phyloP scores from a whole-genome alignment of 129 eudicot genomes.

The Oenanthe sinensis region DNA sequence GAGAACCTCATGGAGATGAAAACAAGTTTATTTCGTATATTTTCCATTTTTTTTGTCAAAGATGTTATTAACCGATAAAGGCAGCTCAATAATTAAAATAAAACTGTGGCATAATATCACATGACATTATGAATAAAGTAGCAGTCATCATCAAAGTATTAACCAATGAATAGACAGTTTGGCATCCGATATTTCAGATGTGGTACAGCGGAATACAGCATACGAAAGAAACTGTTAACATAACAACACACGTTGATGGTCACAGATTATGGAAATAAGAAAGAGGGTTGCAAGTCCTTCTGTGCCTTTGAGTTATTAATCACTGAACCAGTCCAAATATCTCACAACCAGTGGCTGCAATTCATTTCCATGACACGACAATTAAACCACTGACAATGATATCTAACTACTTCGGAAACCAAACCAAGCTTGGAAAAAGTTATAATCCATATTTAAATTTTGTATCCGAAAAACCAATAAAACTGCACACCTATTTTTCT shows the following conservation, averaged over 20 bases:
- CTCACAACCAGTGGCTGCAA: neutral
- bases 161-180: neutral
- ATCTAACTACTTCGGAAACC: neutral
- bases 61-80: neutral
- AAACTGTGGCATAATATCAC: neutral
- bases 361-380: neutral
- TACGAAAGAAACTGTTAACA: neutral
- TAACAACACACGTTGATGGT: neutral
- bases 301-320: neutral
- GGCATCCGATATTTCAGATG: neutral
- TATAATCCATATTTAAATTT: neutral
- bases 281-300: neutral
- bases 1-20: neutral
- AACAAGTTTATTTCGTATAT: neutral
- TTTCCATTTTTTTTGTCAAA: neutral
- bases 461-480: neutral
- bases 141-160: neutral
- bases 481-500: neutral
- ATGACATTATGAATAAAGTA: neutral
- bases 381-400: neutral
- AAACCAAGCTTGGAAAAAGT: neutral
- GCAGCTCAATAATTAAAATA: neutral
- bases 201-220: neutral
- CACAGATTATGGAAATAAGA: neutral
- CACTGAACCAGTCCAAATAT: conserved; percentile 1